Evolutionary conservation across 768 basidiomycete genomes (phyloP).

Genomic region (Podaxis pistillaris): DNA sequence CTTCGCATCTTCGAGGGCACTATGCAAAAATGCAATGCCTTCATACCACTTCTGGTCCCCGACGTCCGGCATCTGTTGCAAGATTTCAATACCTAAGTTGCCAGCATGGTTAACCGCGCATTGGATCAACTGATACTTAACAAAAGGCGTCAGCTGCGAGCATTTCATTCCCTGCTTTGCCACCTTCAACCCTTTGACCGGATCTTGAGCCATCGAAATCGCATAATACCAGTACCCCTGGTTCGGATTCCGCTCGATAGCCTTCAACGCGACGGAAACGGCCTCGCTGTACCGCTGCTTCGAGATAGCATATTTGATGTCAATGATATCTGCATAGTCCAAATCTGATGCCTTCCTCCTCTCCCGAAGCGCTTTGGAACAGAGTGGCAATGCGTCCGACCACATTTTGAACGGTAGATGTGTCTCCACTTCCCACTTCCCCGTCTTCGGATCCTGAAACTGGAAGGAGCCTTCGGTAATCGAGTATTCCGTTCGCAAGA

Average conservation of each 20-base stretch:
- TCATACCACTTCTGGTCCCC: conserved; percentile 44
- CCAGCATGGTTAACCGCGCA: too few species aligned
- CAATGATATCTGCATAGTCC: conserved; percentile 62
- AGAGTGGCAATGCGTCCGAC: conserved; percentile 53
- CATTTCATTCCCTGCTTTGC: too few species aligned
- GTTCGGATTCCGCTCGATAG: conserved; percentile 53
- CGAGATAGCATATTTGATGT: conserved; percentile 59
- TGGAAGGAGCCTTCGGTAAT: conserved; percentile 57
- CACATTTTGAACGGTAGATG: conserved; percentile 59
- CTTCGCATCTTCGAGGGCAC: conserved; percentile 60
- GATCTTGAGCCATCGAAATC: conserved; percentile 48
- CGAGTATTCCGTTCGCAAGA: conserved; percentile 60
- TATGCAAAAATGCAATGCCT: conserved; percentile 58
- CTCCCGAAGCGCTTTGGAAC: conserved; percentile 54
- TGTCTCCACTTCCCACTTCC: conserved; percentile 32
- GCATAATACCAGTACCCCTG: conserved; percentile 67
- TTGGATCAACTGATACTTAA: too few species aligned
- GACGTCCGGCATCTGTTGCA: too few species aligned
- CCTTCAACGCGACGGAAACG: conserved; percentile 41
- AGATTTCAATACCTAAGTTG: conserved; percentile 46
- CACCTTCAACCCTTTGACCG: conserved; percentile 18
- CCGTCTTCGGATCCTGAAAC: conserved; percentile 37
- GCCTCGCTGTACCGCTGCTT: conserved; percentile 48
- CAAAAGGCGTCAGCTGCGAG: too few species aligned
- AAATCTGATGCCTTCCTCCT: conserved; percentile 29